phyloP scores from a whole-genome alignment of 306 rosid species.

The Casuarina glauca region DNA sequence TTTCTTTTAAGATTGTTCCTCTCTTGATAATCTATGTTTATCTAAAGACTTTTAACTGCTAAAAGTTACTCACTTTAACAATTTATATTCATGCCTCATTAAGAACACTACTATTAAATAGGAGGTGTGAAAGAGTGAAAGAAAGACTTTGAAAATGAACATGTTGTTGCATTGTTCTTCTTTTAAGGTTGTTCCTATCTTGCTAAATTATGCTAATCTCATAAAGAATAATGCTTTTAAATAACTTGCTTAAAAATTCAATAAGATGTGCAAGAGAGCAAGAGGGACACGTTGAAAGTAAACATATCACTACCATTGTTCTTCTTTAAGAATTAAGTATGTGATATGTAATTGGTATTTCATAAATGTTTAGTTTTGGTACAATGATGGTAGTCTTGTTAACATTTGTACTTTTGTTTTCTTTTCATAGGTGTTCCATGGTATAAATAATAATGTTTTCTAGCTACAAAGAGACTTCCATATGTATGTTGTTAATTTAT shows the following conservation, averaged over 20 bases:
- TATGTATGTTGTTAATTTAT: constrained; percentile 76
- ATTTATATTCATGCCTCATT: too few species aligned
- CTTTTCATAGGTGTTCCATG: constrained; percentile 75
- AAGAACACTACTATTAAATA: too few species aligned
- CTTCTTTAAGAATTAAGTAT: too few species aligned
- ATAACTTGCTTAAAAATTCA: background rate
- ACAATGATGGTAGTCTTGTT: constrained; percentile 1
- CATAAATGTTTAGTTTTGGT: constrained; percentile 5
- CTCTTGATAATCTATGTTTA: background rate
- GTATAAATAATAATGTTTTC: constrained; percentile 83
- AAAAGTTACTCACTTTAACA: too few species aligned
- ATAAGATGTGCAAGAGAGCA: background rate
- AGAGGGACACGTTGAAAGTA: background rate
- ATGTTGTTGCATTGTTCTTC: too few species aligned
- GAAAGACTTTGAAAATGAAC: too few species aligned
- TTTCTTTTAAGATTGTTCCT: too few species aligned
- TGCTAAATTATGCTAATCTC: background rate
- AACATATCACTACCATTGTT: background rate
- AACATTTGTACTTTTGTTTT: constrained; percentile 33
- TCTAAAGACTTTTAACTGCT: too few species aligned
- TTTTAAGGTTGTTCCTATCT: too few species aligned
- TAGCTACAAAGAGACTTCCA: constrained; percentile 98
- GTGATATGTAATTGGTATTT: background rate
- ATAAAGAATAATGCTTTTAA: background rate
- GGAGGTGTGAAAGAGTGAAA: too few species aligned